phyloP scores from a whole-genome alignment of 441 rosid species.

The Brassica balearica region DNA sequence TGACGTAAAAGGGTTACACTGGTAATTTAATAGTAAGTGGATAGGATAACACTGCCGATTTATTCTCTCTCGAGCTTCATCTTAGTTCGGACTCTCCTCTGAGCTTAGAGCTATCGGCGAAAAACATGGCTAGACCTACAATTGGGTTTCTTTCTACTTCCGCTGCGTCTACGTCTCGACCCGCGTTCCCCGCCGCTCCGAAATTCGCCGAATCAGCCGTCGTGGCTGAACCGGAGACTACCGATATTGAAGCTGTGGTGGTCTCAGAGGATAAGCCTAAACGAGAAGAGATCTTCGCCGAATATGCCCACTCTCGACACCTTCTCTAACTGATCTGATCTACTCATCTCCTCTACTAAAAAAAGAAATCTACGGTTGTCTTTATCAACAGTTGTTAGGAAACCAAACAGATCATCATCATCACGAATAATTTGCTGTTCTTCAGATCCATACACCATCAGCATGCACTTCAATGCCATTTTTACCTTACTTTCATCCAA shows the following conservation, averaged over 20 bases:
- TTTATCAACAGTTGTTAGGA: too few species aligned
- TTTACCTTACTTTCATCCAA: too few species aligned
- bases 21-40: not conserved
- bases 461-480: too few species aligned
- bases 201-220: constrained; percentile 63
- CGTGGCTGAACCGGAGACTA: constrained; percentile 51
- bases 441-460: too few species aligned
- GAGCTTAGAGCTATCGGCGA: constrained; percentile 12
- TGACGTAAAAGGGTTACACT: too few species aligned
- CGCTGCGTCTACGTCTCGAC: not conserved
- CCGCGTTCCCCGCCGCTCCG: constrained; percentile 30
- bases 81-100: not conserved
- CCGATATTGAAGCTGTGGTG: constrained; percentile 40
- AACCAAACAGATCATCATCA: too few species aligned
- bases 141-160: constrained; percentile 6
- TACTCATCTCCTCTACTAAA: too few species aligned
- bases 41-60: not conserved
- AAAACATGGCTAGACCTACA: constrained; percentile 37
- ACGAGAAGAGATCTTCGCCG: constrained; percentile 93
- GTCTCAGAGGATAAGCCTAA: constrained; percentile 55
- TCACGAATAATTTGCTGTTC: too few species aligned
- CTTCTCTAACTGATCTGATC: too few species aligned
- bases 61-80: not conserved
- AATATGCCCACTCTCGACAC: too few species aligned
- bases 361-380: too few species aligned